phyloP scores from a whole-genome alignment of 495 filamentous ascomycete genomes.

The Penicillium goetzii region DNA sequence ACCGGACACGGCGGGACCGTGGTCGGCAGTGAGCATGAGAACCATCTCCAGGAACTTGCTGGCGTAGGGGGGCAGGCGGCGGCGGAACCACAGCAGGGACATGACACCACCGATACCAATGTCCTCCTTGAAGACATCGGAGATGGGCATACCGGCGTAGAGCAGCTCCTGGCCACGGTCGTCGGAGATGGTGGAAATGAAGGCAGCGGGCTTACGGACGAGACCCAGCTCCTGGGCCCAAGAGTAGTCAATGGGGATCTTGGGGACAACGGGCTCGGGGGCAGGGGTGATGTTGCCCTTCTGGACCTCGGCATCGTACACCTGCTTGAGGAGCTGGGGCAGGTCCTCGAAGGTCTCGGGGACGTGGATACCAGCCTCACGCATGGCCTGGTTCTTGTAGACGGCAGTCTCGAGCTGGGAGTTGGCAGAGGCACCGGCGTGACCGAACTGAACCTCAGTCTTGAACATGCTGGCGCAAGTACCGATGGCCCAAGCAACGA shows the following conservation, averaged over 20 bases:
- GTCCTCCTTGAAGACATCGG: slow-evolving; percentile 97
- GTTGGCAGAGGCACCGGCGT: slow-evolving; percentile 98
- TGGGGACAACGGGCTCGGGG: slow-evolving; percentile 88
- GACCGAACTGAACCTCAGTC: slow-evolving; percentile 99
- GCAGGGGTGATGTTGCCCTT: slow-evolving; percentile 81
- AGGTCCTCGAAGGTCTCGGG: slow-evolving; percentile 97
- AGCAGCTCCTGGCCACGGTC: slow-evolving; percentile 99
- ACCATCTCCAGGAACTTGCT: slow-evolving; percentile 99
- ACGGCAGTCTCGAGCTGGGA: slow-evolving; percentile 97
- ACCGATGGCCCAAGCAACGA: slow-evolving; percentile 98
- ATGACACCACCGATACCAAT: slow-evolving; percentile 99
- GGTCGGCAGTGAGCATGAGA: slow-evolving; percentile 98
- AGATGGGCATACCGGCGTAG: slow-evolving; percentile 99
- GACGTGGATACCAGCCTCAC: slow-evolving; percentile 89
- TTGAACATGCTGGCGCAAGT: slow-evolving; percentile 99
- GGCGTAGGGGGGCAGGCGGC: slow-evolving; percentile 92
- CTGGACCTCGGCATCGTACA: slow-evolving; percentile 85
- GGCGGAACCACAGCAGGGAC: slow-evolving; percentile 99
- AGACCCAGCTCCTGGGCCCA: slow-evolving; percentile 99
- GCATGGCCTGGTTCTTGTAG: slow-evolving; percentile 95
- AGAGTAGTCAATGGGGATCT: slow-evolving; percentile 99
- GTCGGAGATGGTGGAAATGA: slow-evolving; percentile 99
- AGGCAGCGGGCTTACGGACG: slow-evolving; percentile 98
- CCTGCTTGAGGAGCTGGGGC: slow-evolving; percentile 69
- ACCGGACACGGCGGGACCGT: slow-evolving; percentile 97